Evolutionary conservation across 225 moss, liverwort and hornwort genomes (phyloP).

Genomic region (Takakia lepidozioides): DNA sequence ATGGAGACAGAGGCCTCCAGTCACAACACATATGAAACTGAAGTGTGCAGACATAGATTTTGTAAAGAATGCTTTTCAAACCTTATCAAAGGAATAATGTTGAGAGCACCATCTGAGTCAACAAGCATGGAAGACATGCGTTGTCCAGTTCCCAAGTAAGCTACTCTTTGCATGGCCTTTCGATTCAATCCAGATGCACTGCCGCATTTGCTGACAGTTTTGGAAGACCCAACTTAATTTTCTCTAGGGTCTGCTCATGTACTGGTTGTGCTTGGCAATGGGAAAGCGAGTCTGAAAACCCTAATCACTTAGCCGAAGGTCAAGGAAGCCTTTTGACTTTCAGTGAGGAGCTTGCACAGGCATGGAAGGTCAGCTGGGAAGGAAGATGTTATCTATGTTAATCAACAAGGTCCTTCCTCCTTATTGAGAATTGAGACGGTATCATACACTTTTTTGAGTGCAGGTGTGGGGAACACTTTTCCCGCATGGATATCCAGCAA

Average conservation of each 20-base stretch:
- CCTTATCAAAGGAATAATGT: slow-evolving; percentile 1
- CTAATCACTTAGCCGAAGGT: too few species aligned
- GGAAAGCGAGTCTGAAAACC: too few species aligned
- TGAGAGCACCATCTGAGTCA: slow-evolving; percentile 3
- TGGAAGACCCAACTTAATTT: too few species aligned
- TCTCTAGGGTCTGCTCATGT: too few species aligned
- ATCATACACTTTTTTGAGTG: neutral
- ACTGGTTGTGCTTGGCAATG: too few species aligned
- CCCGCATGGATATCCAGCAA: slow-evolving; percentile 6
- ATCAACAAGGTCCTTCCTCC: too few species aligned
- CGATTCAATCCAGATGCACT: too few species aligned
- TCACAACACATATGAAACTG: neutral
- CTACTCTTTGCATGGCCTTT: neutral
- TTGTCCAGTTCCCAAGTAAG: slow-evolving; percentile 9
- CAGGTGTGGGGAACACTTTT: slow-evolving; percentile 7
- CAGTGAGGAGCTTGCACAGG: too few species aligned
- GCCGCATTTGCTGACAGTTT: too few species aligned
- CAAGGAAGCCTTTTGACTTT: neutral
- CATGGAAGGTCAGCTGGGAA: too few species aligned
- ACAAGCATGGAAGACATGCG: slow-evolving; percentile 5
- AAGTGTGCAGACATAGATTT: slow-evolving; percentile 5
- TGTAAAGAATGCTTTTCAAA: slow-evolving; percentile 7
- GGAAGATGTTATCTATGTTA: too few species aligned
- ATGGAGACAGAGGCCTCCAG: neutral
- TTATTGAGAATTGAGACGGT: too few species aligned